Conservation (phyloP, 2,329 filamentous ascomycete species). For the Colletotrichum tofieldiae region DNA sequence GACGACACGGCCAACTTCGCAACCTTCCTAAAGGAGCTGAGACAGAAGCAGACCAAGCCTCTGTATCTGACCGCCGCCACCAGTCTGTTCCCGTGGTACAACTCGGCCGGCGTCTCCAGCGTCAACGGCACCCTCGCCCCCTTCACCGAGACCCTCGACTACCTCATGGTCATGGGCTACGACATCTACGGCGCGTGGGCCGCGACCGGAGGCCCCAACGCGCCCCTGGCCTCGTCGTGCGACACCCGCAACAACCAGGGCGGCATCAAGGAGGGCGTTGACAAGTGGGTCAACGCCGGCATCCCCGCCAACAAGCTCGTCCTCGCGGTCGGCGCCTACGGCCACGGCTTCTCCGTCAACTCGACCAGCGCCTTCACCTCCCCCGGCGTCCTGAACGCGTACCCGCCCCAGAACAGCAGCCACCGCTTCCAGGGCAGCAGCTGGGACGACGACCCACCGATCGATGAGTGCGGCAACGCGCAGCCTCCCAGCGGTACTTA, state of each 20-base stretch:
- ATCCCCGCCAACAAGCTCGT: constrained; percentile 37
- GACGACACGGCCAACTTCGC: constrained; percentile 40
- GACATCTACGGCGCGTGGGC: constrained; percentile 40
- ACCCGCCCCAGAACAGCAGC: constrained; percentile 35
- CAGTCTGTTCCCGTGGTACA: constrained; percentile 36
- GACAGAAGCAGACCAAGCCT: constrained; percentile 39
- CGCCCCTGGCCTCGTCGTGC: constrained; percentile 26
- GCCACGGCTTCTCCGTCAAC: constrained; percentile 42
- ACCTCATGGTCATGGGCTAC: constrained; percentile 42
- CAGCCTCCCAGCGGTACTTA: constrained; percentile 34
- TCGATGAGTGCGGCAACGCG: constrained; percentile 39
- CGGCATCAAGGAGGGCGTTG: constrained; percentile 37
- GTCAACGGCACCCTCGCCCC: constrained; percentile 26
- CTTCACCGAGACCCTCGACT: constrained; percentile 34
- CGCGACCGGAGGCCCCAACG: constrained; percentile 36
- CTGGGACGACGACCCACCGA: constrained; percentile 39
- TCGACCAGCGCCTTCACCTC: constrained; percentile 28
- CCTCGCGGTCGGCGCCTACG: constrained; percentile 38
- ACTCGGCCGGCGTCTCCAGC: constrained; percentile 13
- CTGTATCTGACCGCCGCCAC: constrained; percentile 38
- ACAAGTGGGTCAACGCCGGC: constrained; percentile 36
- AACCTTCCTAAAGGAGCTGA: constrained; percentile 35
- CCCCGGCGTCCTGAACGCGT: constrained; percentile 36
- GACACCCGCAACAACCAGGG: constrained; percentile 40
- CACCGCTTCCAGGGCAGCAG: constrained; percentile 41